Evolutionary conservation across 2,329 filamentous ascomycete species (phyloP), one percentile per base, ranked within the genome.

Genomic region (Purpureocillium lavendulum): DNA sequence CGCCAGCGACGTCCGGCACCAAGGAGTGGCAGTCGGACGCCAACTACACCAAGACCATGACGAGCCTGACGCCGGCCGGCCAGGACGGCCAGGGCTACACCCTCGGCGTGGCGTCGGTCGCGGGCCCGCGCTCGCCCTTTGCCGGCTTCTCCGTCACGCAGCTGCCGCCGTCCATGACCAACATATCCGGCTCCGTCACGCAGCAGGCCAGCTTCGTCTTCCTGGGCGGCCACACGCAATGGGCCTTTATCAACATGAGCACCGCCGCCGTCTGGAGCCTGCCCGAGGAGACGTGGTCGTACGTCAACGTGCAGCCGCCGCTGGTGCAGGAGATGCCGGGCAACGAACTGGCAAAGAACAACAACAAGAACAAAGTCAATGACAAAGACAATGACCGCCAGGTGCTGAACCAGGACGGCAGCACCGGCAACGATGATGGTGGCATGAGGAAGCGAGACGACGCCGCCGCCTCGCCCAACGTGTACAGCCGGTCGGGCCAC

Each of bases 201-300:
- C 83, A 88, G 54, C 79, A 89, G 55, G 80, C 83, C 45, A 81
- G 82, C 50, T 90, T 87, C 48, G 77, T 95, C 11, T 64, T 96
- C 16, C 66, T 96, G 13, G 90, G 89, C 31, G 90, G 90, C 1
- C 88, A 96, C 56, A 94, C 88, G 0, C 70, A 78, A 49, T 62
- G 69, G 13, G 89, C 88, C 0, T 96, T 95, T 56, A 82, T 96
- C 64, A 94, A 96, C 58, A 96, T 94, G 83, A 94, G 87, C 41
- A 86, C 87, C 33, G 77, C 90, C 1, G 90, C 88, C 0, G 67
- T 96, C 2, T 95, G 89, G 70, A 89, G 80, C 39, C 67, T 96
- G 7, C 90, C 90, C 0, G 84, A 94, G 52, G 80, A 88, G 54
- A 82, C 76, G 39, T 97, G 90, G 90, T 82, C 78, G 21, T 96